Percentiles rank a stretch among this genome's conserved stretches.
Evolutionary conservation across 2,329 filamentous ascomycete species (phyloP).

Genomic region (Podosphaera aphanis): DNA sequence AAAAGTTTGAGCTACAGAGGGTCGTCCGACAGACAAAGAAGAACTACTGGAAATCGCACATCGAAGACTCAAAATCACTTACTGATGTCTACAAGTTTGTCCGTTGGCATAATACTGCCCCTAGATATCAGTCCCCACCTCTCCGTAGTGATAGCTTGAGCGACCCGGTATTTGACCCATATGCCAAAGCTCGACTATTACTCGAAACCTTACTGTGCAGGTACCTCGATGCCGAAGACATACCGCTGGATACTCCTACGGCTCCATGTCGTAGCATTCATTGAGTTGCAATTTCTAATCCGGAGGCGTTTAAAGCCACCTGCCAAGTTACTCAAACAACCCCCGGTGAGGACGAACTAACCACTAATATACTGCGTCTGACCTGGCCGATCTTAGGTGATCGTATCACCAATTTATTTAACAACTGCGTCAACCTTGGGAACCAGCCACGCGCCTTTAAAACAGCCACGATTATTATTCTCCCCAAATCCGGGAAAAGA

Average conservation of each 20-base stretch:
- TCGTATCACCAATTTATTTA: neutral
- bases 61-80: neutral
- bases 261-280: neutral
- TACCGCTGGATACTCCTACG: neutral
- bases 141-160: neutral
- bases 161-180: neutral
- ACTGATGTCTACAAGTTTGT: neutral
- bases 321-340: neutral
- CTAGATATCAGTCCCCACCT: neutral
- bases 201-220: neutral
- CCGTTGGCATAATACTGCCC: neutral
- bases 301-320: neutral
- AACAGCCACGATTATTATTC: neutral
- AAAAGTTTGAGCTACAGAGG: neutral
- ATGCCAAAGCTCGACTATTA: neutral
- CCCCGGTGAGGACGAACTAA: neutral
- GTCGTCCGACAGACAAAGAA: neutral
- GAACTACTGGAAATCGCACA: neutral
- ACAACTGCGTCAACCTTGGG: neutral
- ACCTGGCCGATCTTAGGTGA: neutral
- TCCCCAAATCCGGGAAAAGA: neutral
- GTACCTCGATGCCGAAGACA: neutral
- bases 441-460: neutral
- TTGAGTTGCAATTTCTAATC: neutral
- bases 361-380: neutral